Conservation (phyloP, 208 protist species). For the Trypanosoma theileri region DNA sequence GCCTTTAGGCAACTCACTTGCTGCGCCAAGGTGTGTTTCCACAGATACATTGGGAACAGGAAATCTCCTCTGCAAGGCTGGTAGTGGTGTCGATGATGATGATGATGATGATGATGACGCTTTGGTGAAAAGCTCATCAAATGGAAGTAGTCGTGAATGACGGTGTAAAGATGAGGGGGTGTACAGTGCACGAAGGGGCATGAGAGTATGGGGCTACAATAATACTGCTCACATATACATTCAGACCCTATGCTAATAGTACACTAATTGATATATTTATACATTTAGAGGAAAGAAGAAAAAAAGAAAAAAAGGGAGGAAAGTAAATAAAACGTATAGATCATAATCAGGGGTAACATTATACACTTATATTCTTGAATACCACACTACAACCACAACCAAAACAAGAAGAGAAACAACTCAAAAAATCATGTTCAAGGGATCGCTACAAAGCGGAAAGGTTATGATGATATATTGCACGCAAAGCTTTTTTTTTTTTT, state of each 20-base stretch:
- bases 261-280: too few relatives aligned
- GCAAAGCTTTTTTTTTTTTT: too few relatives aligned
- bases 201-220: not conserved
- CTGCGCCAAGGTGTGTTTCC: conserved; percentile 1
- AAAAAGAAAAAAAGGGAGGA: conserved; percentile 18
- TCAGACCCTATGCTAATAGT: not conserved
- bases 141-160: conserved; percentile 3
- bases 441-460: too few relatives aligned
- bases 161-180: not conserved
- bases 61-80: not conserved
- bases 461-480: too few relatives aligned
- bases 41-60: conserved; percentile 1
- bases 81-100: not conserved
- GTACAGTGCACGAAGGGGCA: not conserved
- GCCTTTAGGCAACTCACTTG: not conserved
- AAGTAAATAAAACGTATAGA: not conserved
- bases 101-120: conserved; percentile 3
- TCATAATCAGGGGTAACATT: too few relatives aligned
- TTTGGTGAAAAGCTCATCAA: conserved; percentile 8
- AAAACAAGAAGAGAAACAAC: too few relatives aligned
- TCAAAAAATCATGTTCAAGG: too few relatives aligned
- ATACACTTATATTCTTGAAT: too few relatives aligned
- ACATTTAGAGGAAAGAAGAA: not conserved
- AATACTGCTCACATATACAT: not conserved
- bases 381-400: too few relatives aligned